phyloP scores from a whole-genome alignment of 371 early-diverging fungal species.

The Mortierella sp. region DNA sequence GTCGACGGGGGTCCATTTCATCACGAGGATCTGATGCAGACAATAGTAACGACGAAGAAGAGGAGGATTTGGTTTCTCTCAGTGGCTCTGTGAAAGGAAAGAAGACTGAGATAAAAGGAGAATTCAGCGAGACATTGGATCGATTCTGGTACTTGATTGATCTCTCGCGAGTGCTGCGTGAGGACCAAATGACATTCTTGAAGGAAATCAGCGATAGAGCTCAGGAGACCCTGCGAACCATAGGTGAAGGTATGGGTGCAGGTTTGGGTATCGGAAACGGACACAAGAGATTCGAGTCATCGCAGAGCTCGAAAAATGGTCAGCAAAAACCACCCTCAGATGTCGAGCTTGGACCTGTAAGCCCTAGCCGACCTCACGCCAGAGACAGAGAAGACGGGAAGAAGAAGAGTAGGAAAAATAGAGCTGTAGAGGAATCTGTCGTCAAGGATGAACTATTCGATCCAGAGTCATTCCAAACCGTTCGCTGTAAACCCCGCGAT shows the following conservation, averaged over 20 bases:
- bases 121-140: constrained; percentile 12
- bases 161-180: constrained; percentile 4
- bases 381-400: not conserved
- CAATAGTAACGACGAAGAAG: constrained; percentile 20
- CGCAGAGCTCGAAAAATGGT: not conserved
- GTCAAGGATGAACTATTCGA: constrained; percentile 12
- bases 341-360: constrained; percentile 27
- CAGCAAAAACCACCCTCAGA: constrained; percentile 4
- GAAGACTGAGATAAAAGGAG: constrained; percentile 1
- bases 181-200: constrained; percentile 11
- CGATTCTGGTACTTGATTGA: constrained; percentile 14
- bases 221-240: constrained; percentile 16
- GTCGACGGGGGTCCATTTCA: constrained; percentile 22
- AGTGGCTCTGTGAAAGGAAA: not conserved
- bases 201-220: constrained; percentile 27
- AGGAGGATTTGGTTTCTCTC: not conserved
- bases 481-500: constrained; percentile 21
- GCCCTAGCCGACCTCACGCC: not conserved
- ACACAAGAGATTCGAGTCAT: not conserved
- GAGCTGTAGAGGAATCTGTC: not conserved
- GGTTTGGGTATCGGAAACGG: not conserved
- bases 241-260: constrained; percentile 18
- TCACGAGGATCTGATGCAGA: constrained; percentile 45
- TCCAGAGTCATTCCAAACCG: constrained; percentile 34
- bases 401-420: constrained; percentile 3